Evolutionary conservation across 768 basidiomycete genomes (phyloP).

Genomic region (Xanthoconium stramineum): DNA sequence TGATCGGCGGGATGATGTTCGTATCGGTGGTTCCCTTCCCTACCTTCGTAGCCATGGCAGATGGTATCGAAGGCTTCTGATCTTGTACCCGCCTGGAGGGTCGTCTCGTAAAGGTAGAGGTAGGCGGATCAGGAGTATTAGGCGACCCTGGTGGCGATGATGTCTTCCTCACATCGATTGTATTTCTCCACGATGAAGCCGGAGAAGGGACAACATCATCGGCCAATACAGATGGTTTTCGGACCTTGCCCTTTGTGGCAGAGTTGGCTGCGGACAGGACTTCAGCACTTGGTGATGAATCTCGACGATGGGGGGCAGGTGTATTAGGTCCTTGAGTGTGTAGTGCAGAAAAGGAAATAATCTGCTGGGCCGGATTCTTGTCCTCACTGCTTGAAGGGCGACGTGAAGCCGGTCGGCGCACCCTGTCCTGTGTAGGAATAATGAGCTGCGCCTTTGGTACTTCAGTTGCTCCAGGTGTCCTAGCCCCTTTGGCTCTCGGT

Average conservation of each 20-base stretch:
- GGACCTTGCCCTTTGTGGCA: conserved; percentile 22
- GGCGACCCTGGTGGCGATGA: conserved; percentile 36
- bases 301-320: conserved; percentile 22
- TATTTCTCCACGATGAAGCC: conserved; percentile 22
- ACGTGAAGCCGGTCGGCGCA: conserved; percentile 25
- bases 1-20: conserved; percentile 92
- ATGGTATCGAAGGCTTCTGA: conserved; percentile 25
- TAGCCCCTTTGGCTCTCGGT: conserved; percentile 52
- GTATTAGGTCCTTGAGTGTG: conserved; percentile 18
- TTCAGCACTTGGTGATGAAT: conserved; percentile 24
- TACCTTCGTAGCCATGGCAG: conserved; percentile 41
- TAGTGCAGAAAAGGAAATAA: conserved; percentile 29
- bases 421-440: conserved; percentile 26
- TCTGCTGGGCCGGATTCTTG: conserved; percentile 21
- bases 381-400: conserved; percentile 29
- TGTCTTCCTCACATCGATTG: conserved; percentile 30
- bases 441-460: conserved; percentile 41
- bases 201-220: conserved; percentile 22
- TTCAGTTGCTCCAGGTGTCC: conserved; percentile 38
- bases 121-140: conserved; percentile 21
- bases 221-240: conserved; percentile 31
- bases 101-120: conserved; percentile 27
- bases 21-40: conserved; percentile 52
- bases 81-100: conserved; percentile 32
- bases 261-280: conserved; percentile 3